Evolutionary conservation across 2,329 filamentous ascomycete genomes (phyloP), one percentile per base, ranked within the genome.

Genomic region (Microcyclosporella mali): DNA sequence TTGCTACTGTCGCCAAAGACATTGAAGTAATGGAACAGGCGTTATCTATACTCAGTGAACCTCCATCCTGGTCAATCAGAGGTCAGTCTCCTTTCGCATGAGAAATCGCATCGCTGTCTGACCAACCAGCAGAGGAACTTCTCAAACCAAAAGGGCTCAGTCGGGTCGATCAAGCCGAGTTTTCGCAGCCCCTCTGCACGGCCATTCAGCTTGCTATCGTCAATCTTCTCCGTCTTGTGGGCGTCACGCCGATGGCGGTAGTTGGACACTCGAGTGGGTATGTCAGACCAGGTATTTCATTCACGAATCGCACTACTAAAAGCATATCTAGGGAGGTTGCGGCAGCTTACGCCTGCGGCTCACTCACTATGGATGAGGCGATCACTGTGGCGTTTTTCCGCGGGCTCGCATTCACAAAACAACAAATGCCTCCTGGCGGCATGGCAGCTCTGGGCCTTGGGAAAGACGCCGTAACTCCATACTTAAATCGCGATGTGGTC

Each of bases 161-260:
- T 10, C n/a, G 30, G 11, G 25, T 56, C n/a, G 48, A 57, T 29
- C 37, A 56, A 14, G 52, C 63, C 1, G 52, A 56, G 12, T 50
- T 75, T 15, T 67, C 70, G 0, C 75, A 79, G 48, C 71, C 76
- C 0, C 53, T 77, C 1, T 77, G 70, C 39, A 78, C 75, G 0
- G 74, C 75, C 0, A 30, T 80, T 1, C 77, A 79, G 49, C 62
- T 79, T 2, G 74, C 61, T 0, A 50, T 75, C 0, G 59, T 71
- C 0, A 62, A 71, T 12, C 50, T 68, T 0, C 59, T 74, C 1
- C 10, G 11, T n/a, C 33, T 45, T 8, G 56, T 47, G 47, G 42
- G 39, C 7, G 41, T 63, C 10, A 3, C 7, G 9, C 56, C 61
- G 3, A 18, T 16, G 10, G 42, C 45, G 9, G 56, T 58, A 0